Percentiles rank a stretch among this genome's conserved stretches.
Evolutionary conservation across 2,329 filamentous ascomycete genomes (phyloP).

Genomic region (Neospermospora avenae): DNA sequence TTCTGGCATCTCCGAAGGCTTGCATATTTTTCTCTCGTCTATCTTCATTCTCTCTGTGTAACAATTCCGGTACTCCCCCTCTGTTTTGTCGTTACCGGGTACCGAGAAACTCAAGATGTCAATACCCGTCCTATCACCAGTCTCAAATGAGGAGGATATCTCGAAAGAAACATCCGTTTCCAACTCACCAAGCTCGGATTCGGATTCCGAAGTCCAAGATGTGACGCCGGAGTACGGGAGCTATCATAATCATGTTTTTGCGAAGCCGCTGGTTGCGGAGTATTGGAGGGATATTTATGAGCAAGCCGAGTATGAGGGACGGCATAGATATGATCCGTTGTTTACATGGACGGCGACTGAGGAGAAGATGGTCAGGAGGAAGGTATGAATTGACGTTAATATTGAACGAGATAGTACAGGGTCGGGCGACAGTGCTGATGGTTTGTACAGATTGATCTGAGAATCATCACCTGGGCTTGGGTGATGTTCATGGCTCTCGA

Average conservation of each 20-base stretch:
- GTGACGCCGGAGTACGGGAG: constrained; percentile 6
- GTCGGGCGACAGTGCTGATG: background rate
- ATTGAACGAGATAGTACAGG: too few species aligned
- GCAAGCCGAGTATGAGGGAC: constrained; percentile 19
- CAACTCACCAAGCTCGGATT: background rate
- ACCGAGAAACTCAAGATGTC: background rate
- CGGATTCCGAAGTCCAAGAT: constrained; percentile 2
- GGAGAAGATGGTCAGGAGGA: constrained; percentile 16
- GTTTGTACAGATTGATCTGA: background rate
- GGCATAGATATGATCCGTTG: constrained; percentile 18
- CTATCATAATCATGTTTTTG: constrained; percentile 5
- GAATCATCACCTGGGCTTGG: constrained; percentile 13
- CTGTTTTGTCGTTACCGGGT: background rate
- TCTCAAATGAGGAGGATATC: background rate
- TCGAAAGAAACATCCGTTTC: background rate
- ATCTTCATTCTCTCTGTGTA: background rate
- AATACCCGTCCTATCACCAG: background rate
- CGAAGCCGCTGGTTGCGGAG: constrained; percentile 6
- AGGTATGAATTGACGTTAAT: too few species aligned
- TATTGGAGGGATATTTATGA: constrained; percentile 18
- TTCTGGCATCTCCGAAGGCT: background rate
- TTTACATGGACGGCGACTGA: constrained; percentile 18
- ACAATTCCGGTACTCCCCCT: background rate
- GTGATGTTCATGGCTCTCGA: constrained; percentile 13
- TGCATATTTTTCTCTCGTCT: too few species aligned